phyloP scores from a whole-genome alignment of 345 rosid species.

The Mangifera indica region DNA sequence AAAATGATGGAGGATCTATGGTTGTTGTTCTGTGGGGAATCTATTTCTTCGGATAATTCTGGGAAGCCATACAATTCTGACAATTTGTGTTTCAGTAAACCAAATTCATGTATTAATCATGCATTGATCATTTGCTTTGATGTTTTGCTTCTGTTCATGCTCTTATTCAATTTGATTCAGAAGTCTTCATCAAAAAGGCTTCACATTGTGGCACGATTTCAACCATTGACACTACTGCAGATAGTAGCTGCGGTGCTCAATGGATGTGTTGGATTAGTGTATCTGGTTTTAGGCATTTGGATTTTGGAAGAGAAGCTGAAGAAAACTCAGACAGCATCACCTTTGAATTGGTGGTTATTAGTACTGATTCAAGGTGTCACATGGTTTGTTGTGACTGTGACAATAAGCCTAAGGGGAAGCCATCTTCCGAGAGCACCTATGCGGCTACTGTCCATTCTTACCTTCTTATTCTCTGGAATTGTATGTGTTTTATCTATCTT shows the following conservation, averaged over 20 bases:
- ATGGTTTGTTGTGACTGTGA: constrained; percentile 30
- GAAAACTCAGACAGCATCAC: constrained; percentile 39
- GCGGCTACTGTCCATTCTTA: neutral
- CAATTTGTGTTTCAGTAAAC: constrained; percentile 25
- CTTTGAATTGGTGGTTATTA: constrained; percentile 51
- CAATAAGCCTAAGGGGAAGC: constrained; percentile 21
- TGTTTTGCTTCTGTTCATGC: constrained; percentile 46
- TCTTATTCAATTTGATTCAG: constrained; percentile 43
- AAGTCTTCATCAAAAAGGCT: constrained; percentile 39
- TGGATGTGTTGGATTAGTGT: constrained; percentile 58
- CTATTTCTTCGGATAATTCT: constrained; percentile 28
- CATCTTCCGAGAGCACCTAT: constrained; percentile 30
- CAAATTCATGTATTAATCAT: constrained; percentile 51
- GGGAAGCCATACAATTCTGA: constrained; percentile 23
- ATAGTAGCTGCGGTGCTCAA: constrained; percentile 50
- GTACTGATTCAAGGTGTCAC: neutral
- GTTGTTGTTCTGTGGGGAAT: constrained; percentile 56
- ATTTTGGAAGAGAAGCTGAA: constrained; percentile 52
- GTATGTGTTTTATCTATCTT: constrained; percentile 27
- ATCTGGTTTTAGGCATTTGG: constrained; percentile 59
- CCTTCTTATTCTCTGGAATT: constrained; percentile 31
- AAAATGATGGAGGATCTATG: constrained; percentile 45
- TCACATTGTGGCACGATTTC: constrained; percentile 25
- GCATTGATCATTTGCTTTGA: constrained; percentile 51
- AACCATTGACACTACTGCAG: constrained; percentile 37